These are phyloP conservation scores for Apiospora koreana DNA, from an alignment of 2,329 filamentous ascomycete species.

Conservation along the genomic window DNA sequence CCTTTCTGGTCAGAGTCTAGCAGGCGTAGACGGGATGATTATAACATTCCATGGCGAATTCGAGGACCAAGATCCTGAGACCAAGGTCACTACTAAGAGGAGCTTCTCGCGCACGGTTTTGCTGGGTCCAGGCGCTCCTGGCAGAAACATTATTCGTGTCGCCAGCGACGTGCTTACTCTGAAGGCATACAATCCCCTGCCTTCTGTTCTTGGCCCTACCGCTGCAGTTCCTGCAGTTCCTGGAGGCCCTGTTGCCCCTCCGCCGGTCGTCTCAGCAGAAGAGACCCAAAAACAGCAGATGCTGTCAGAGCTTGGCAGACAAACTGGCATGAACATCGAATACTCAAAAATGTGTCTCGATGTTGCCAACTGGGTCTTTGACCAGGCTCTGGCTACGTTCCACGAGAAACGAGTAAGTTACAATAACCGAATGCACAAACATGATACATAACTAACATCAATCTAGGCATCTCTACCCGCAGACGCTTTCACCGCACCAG, in stretches of 20 bases:
- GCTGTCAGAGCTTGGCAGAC: slow-evolving; percentile 72
- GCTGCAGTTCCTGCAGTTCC: slow-evolving; percentile 23
- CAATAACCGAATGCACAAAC: too few species aligned
- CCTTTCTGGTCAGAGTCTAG: slow-evolving; percentile 60
- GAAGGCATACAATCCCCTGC: slow-evolving; percentile 61
- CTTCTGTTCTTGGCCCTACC: slow-evolving; percentile 32
- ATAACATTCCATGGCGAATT: slow-evolving; percentile 84
- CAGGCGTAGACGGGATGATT: slow-evolving; percentile 75
- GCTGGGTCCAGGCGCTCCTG: slow-evolving; percentile 71
- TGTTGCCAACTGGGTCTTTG: slow-evolving; percentile 78
- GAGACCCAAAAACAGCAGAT: slow-evolving; percentile 66
- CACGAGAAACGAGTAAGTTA: slow-evolving; percentile 68
- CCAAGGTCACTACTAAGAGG: slow-evolving; percentile 61
- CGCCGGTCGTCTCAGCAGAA: slow-evolving; percentile 30
- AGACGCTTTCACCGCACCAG: slow-evolving; percentile 12
- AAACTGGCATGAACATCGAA: slow-evolving; percentile 77
- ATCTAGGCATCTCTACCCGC: slow-evolving; percentile 11
- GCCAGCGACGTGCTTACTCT: slow-evolving; percentile 78
- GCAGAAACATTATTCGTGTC: slow-evolving; percentile 68
- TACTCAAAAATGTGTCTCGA: slow-evolving; percentile 81
- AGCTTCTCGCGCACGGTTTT: slow-evolving; percentile 83
- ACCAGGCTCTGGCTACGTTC: slow-evolving; percentile 74
- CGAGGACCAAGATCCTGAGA: slow-evolving; percentile 66
- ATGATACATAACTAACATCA: neutral
- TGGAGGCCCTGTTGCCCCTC: slow-evolving; percentile 25